Evolutionary conservation across 2,329 filamentous ascomycete species (phyloP).

Genomic region (Pseudophaeomoniella oleicola): DNA sequence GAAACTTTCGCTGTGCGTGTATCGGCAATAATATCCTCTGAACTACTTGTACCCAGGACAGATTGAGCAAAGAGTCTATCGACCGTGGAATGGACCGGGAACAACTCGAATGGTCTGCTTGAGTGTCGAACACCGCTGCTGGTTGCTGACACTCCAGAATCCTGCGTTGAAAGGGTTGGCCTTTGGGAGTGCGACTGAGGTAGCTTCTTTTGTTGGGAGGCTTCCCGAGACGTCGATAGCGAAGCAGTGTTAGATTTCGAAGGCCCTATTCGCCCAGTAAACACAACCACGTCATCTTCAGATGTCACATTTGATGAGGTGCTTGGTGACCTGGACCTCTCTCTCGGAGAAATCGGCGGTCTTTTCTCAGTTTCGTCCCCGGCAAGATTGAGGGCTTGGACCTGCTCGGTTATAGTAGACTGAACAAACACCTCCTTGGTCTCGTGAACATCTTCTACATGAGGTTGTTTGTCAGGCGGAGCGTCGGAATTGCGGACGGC

Average conservation of each 20-base stretch:
- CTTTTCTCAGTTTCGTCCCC: background rate
- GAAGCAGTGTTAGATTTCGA: background rate
- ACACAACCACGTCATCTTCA: background rate
- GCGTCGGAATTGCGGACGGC: slow-evolving; percentile 2
- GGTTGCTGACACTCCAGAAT: background rate
- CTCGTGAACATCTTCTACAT: slow-evolving; percentile 8
- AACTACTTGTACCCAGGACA: background rate
- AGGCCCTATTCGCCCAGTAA: background rate
- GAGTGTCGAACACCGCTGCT: background rate
- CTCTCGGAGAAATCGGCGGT: background rate
- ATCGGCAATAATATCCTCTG: background rate
- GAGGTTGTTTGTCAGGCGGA: slow-evolving; percentile 1
- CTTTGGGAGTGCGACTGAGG: background rate
- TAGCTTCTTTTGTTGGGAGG: too few relatives aligned
- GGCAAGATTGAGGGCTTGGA: background rate
- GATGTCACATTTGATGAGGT: background rate
- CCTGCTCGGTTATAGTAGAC: background rate
- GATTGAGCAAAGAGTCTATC: slow-evolving; percentile 1
- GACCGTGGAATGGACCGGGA: background rate
- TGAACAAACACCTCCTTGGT: slow-evolving; percentile 6
- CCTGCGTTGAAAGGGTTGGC: background rate
- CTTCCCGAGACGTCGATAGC: background rate
- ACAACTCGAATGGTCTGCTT: background rate
- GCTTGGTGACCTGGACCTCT: background rate
- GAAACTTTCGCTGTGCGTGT: background rate